Percentiles rank a stretch among this genome's conserved stretches.
Evolutionary conservation across 352 stramenopile species (phyloP).

Genomic region (Elongisporangium anandrum): DNA sequence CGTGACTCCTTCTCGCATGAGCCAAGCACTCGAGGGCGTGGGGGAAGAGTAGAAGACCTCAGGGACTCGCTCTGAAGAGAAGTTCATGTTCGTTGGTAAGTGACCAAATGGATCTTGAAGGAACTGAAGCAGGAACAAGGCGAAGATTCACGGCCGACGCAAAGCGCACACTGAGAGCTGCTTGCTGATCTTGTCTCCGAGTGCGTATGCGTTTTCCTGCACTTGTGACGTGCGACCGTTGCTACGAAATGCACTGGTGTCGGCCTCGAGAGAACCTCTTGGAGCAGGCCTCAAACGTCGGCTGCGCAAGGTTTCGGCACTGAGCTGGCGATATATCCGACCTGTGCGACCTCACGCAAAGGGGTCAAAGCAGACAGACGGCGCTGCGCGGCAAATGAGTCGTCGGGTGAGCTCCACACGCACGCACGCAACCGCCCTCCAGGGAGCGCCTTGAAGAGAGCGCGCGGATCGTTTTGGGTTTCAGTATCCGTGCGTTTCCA

Average conservation of each 20-base stretch:
- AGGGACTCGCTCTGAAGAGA: background rate
- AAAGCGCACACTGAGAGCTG: background rate
- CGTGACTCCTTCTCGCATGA: background rate
- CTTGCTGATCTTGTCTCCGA: background rate
- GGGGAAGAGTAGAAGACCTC: background rate
- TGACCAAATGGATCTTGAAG: background rate
- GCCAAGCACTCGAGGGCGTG: background rate
- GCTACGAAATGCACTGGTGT: background rate
- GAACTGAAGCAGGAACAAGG: background rate
- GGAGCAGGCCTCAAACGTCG: background rate
- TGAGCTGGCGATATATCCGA: background rate
- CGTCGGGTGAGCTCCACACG: background rate
- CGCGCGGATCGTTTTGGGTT: background rate
- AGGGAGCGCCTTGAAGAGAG: background rate
- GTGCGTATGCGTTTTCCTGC: background rate
- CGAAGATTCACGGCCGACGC: background rate
- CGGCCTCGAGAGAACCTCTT: background rate
- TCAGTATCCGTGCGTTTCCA: background rate
- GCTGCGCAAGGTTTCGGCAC: background rate
- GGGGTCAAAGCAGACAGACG: background rate
- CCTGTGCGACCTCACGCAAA: background rate
- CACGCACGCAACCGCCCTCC: background rate
- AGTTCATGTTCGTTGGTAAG: background rate
- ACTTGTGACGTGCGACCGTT: background rate
- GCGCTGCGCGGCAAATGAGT: background rate